phyloP scores from a whole-genome alignment of 139 green algal genomes.

The Chlorella sp. region DNA sequence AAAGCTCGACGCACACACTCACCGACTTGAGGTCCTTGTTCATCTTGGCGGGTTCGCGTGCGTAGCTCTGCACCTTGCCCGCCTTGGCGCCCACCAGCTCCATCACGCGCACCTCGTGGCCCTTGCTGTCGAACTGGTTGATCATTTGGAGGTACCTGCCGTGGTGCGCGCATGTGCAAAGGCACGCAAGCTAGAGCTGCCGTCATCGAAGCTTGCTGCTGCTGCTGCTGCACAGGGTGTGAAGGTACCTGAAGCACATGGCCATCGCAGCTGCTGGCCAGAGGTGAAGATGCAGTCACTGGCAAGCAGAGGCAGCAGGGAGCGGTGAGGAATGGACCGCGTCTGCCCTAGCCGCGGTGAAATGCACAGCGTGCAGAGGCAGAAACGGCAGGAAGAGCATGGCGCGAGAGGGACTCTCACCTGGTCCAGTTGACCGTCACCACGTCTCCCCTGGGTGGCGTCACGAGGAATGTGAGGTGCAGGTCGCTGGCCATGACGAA shows the following conservation, averaged over 20 bases:
- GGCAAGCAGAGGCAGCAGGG: background rate
- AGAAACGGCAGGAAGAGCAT: no score
- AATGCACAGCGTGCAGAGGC: no score
- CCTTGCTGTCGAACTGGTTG: background rate
- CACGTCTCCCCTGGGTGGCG: conserved; percentile 47
- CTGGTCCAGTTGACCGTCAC: conserved; percentile 34
- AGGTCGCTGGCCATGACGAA: conserved; percentile 76
- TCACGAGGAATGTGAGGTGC: conserved; percentile 82
- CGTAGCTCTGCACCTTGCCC: background rate
- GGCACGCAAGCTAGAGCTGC: conserved; percentile 20
- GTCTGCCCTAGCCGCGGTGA: no score
- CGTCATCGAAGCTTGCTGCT: no score
- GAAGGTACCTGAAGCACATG: background rate
- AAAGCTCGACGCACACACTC: no score
- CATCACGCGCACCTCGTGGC: conserved; percentile 26
- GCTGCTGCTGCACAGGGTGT: conserved; percentile 12
- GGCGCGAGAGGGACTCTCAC: conserved; percentile 12
- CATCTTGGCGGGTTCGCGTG: no score
- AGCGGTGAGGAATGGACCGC: background rate
- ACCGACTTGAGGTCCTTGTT: no score
- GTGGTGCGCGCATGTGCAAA: background rate
- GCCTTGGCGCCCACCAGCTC: conserved; percentile 43
- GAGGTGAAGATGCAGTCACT: background rate
- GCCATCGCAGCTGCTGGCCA: background rate
- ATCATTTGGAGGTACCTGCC: conserved; percentile 15